These are phyloP conservation scores for Vaccinium corymbosum DNA, from an alignment of 148 eudicot genomes.

Conservation along the genomic window DNA sequence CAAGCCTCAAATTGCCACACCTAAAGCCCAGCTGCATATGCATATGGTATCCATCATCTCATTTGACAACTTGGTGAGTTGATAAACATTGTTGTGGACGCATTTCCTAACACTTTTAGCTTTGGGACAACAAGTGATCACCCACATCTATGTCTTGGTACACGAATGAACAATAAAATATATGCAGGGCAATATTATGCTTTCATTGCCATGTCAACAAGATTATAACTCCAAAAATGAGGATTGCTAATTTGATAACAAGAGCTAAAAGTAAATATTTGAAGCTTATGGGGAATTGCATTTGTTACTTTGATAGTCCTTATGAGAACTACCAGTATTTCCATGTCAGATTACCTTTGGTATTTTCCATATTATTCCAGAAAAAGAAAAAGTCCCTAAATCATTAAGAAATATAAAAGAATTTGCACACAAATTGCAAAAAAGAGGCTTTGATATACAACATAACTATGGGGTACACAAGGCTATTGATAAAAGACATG, in stretches of 20 bases:
- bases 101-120: neutral
- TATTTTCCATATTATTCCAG: neutral
- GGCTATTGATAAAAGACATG: neutral
- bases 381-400: neutral
- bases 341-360: neutral
- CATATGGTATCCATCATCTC: neutral
- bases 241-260: neutral
- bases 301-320: neutral
- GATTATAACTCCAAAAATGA: neutral
- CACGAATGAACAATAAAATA: neutral
- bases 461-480: slow-evolving; percentile 2
- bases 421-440: neutral
- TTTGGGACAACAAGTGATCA: neutral
- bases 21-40: neutral
- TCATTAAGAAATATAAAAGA: neutral
- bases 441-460: neutral
- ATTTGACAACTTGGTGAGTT: neutral
- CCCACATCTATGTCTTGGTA: neutral
- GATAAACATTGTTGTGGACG: neutral
- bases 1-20: neutral
- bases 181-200: neutral
- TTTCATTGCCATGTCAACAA: neutral
- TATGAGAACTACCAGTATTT: neutral
- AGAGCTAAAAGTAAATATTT: neutral
- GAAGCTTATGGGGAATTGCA: neutral